A percentile compares a stretch with the other conserved stretches of the same genome.
Evolutionary conservation across 208 protist species (phyloP).

Genomic region (Naegleria fowleri): DNA sequence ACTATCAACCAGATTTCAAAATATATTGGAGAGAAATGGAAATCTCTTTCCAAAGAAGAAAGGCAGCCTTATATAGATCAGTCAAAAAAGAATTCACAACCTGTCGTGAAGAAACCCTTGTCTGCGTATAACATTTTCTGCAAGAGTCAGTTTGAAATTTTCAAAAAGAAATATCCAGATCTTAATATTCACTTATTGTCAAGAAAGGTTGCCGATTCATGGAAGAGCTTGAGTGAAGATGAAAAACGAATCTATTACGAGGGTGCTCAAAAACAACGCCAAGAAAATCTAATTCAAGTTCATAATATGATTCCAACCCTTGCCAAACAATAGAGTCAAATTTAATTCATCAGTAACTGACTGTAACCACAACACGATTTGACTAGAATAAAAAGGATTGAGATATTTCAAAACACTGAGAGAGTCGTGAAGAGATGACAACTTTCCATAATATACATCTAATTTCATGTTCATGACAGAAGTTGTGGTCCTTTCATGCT

Average conservation of each 20-base stretch:
- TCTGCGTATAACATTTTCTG: conserved; percentile 24
- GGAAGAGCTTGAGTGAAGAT: conserved; percentile 12
- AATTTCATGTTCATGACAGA: no score
- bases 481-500: no score
- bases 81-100: not conserved
- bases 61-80: conserved; percentile 11
- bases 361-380: no score
- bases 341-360: no score
- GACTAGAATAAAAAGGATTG: no score
- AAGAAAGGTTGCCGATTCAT: not conserved
- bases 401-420: no score
- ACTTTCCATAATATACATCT: no score
- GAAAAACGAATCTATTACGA: conserved; percentile 23
- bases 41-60: not conserved
- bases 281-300: not conserved
- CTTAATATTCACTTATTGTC: not conserved
- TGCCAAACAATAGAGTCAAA: no score
- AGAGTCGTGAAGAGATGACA: no score
- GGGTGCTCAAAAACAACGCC: not conserved
- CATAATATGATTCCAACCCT: not conserved
- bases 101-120: conserved; percentile 19
- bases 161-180: conserved; percentile 15
- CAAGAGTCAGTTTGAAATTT: conserved; percentile 7
- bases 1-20: conserved; percentile 10
- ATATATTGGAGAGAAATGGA: conserved; percentile 26